Evolutionary conservation across 805 yeast species (phyloP).

Genomic region (Barnettozyma sp.): DNA sequence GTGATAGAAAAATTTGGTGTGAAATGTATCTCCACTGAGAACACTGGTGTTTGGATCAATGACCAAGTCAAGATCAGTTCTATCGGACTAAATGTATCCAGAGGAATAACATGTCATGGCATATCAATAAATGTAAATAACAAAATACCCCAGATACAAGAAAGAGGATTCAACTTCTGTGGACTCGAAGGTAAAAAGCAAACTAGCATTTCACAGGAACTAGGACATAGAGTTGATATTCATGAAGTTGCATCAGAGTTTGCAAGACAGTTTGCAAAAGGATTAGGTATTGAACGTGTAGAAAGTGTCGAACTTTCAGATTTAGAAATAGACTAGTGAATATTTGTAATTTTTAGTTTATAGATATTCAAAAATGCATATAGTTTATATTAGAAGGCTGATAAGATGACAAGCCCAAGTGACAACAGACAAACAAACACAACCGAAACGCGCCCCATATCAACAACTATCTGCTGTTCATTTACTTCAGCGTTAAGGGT

Average conservation of each 20-base stretch:
- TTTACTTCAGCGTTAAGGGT: neutral
- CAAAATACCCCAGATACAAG: constrained; percentile 63
- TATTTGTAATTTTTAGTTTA: too few species aligned
- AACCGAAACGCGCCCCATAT: constrained; percentile 1
- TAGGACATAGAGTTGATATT: constrained; percentile 17
- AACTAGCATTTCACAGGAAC: constrained; percentile 38
- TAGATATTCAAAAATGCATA: constrained; percentile 2
- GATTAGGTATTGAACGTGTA: constrained; percentile 31
- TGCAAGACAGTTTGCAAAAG: constrained; percentile 36
- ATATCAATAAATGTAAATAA: constrained; percentile 74
- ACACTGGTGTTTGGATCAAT: constrained; percentile 86
- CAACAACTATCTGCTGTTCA: neutral
- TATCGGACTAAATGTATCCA: constrained; percentile 79
- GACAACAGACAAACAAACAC: neutral
- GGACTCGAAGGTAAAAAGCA: constrained; percentile 65
- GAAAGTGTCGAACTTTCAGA: constrained; percentile 33
- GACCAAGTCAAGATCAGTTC: constrained; percentile 67
- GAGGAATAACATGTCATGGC: constrained; percentile 87
- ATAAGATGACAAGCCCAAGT: neutral
- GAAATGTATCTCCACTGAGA: constrained; percentile 42
- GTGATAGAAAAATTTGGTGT: constrained; percentile 38
- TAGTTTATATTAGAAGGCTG: neutral
- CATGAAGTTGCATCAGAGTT: constrained; percentile 38
- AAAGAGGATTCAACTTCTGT: constrained; percentile 64
- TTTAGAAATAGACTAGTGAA: constrained; percentile 17